Base-by-base conservation (phyloP, 2,329 filamentous ascomycete species). In the Chaetomiaceae sp. region DNA sequence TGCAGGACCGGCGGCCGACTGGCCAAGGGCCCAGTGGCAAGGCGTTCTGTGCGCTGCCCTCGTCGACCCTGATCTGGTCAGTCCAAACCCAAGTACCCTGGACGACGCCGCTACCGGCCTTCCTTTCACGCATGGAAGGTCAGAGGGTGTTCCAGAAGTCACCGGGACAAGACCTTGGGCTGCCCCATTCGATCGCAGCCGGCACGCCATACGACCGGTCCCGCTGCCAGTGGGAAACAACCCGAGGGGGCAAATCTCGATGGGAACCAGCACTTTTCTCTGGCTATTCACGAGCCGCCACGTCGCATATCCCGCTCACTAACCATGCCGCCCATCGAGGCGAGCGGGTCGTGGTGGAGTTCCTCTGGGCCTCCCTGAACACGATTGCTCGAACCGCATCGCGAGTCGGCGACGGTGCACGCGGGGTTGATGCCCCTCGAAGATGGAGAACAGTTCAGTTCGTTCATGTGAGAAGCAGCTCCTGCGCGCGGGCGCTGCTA, bases 381-480 rank as follows among this genome's bases (percentile, higher is more conserved):
- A 20, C 19, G n/a, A 19, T n/a, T 36, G 23, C 29, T 45, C 43
- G 36, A 54, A 49, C 52, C 49, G 49, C 39, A 43, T 37, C 40
- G 38, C 22, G 37, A 36, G 38, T 39, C 31, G 8, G n/a, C 12
- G 9, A 6, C 39, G 11, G 43, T 43, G 44, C 38, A 53, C 23
- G 57, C 47, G 56, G 56, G 51, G 39, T 23, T 25, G 6, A 15
- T 25, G 34, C 38, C 19, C n/a, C 45, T 23, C 34, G 36, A 40
- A 49, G 54, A 51, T 36, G 51, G 54, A 53, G 54, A 44, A 42
- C 34, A 58, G 51, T 61, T 63, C n/a, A n/a, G n/a, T n/a, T n/a
- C n/a, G n/a, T n/a, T n/a, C 61, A 64, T 63, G 60, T 61, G 58
- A 64, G 61, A 59, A 33, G 8, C 45, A 33, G 34, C 42, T 60